Percentiles rank a stretch among this genome's conserved stretches.
Evolutionary conservation across 75 land plant species (phyloP).

Genomic region (Pseudotsuga menziesii): DNA sequence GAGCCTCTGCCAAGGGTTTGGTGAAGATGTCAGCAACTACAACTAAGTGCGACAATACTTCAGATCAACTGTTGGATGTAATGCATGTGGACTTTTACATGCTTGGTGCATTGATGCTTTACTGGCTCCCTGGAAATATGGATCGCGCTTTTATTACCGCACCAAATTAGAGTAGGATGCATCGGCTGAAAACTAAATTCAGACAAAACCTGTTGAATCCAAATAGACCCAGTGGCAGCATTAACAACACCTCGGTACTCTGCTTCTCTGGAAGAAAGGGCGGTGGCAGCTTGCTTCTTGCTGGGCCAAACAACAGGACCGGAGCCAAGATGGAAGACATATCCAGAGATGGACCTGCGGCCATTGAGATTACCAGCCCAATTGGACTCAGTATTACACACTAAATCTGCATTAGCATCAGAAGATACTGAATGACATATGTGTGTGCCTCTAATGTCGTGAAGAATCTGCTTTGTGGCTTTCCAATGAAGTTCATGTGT

Average conservation of each 20-base stretch:
- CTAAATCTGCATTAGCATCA: not conserved
- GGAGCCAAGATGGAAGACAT: constrained; percentile 2
- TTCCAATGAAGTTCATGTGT: not conserved
- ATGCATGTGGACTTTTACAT: not conserved
- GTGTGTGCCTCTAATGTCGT: not conserved
- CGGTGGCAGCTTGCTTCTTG: constrained; percentile 11
- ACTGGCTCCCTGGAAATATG: not conserved
- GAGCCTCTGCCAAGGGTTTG: too few relatives aligned
- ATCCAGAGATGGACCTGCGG: constrained; percentile 19
- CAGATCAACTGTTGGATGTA: not conserved
- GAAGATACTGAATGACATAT: not conserved
- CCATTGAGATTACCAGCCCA: constrained; percentile 18
- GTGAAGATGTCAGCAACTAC: too few relatives aligned
- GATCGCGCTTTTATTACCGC: not conserved
- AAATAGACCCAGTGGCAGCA: constrained; percentile 1
- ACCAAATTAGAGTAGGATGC: not conserved
- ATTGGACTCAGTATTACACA: constrained; percentile 11
- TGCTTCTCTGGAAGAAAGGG: constrained; percentile 21
- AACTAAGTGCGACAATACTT: too few relatives aligned
- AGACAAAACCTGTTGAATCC: not conserved
- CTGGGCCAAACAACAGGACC: constrained; percentile 13
- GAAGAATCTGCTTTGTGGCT: not conserved
- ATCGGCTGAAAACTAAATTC: not conserved
- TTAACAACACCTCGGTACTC: not conserved
- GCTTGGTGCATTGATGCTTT: not conserved